phyloP scores from a whole-genome alignment of 305 asterid species.

The Nicotiana rustica region DNA sequence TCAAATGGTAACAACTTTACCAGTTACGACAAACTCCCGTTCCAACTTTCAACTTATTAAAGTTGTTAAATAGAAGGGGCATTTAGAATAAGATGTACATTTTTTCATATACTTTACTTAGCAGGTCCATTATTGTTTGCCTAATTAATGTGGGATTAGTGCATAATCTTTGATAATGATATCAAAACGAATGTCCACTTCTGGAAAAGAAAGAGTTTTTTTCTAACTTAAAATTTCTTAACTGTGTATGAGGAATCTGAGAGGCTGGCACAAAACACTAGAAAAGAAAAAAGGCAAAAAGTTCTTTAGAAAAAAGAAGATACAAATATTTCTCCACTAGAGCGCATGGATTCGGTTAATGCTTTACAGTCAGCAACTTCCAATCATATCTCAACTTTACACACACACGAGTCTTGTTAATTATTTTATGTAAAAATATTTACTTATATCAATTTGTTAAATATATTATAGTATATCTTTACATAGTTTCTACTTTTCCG shows the following conservation, averaged over 20 bases:
- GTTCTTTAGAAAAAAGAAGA: background rate
- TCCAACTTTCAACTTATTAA: background rate
- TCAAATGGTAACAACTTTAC: no score
- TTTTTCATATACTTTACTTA: background rate
- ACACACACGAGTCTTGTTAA: no score
- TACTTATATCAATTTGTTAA: no score
- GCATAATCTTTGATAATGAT: constrained; percentile 27
- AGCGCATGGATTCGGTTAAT: background rate
- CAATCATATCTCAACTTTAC: background rate
- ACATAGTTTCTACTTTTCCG: no score
- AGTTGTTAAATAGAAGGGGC: background rate
- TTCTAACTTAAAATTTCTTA: background rate
- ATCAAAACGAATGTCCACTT: background rate
- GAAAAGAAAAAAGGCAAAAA: background rate
- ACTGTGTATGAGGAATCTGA: background rate
- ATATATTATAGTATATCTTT: no score
- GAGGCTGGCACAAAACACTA: constrained; percentile 23
- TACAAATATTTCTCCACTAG: constrained; percentile 28
- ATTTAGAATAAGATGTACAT: background rate
- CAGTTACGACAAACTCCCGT: no score
- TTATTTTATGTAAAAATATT: no score
- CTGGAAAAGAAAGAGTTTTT: background rate
- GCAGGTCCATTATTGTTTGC: background rate
- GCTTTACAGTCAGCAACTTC: background rate
- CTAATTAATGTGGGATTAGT: background rate